These are phyloP conservation scores for Ciborinia camelliae DNA, from an alignment of 2,329 filamentous ascomycete species.

Conservation along the genomic window DNA sequence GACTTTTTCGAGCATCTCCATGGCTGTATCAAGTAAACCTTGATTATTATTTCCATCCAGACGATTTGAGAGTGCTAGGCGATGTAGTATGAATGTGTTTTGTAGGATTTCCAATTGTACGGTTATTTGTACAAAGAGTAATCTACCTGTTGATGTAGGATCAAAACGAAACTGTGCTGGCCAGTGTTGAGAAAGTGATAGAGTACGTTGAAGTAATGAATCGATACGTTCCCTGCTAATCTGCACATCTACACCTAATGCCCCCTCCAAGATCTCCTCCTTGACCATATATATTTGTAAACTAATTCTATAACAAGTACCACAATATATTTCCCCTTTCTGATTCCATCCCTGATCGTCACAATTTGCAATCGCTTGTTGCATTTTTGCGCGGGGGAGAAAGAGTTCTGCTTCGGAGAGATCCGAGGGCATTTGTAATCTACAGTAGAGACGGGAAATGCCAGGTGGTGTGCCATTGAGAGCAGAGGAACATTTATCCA, in stretches of 20 bases:
- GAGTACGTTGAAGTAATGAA: slow-evolving; percentile 21
- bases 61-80: slow-evolving; percentile 24
- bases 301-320: slow-evolving; percentile 26
- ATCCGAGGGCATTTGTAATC: slow-evolving; percentile 30
- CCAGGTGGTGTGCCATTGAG: slow-evolving; percentile 33
- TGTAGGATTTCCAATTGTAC: slow-evolving; percentile 27
- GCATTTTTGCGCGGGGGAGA: slow-evolving; percentile 21
- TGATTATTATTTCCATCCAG: slow-evolving; percentile 27
- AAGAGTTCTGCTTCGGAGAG: slow-evolving; percentile 30
- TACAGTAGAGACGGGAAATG: slow-evolving; percentile 30
- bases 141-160: neutral
- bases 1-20: slow-evolving; percentile 33
- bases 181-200: neutral
- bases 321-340: slow-evolving; percentile 23
- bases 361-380: slow-evolving; percentile 18
- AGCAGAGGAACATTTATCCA: slow-evolving; percentile 31
- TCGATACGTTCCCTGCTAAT: neutral
- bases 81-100: slow-evolving; percentile 34
- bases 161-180: neutral
- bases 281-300: slow-evolving; percentile 22
- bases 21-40: slow-evolving; percentile 30
- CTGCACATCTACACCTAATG: slow-evolving; percentile 31
- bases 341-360: slow-evolving; percentile 33
- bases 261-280: slow-evolving; percentile 35
- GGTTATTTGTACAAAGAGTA: neutral